Conservation (phyloP, 1,284 basidiomycete genomes). For the Volvariella surrecta region DNA sequence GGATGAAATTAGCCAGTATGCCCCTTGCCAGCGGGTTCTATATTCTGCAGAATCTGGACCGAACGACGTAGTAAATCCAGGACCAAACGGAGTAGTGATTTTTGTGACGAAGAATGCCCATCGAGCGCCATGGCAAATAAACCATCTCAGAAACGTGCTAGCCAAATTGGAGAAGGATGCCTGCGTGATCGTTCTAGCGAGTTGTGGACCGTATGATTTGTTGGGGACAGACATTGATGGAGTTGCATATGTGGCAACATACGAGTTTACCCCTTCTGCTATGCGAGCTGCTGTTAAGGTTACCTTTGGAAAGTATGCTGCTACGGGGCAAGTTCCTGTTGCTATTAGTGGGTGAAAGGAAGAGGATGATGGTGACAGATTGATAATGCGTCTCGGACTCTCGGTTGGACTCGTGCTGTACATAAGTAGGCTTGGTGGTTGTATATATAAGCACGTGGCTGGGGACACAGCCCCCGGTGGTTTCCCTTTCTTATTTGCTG, state of each 20-base stretch:
- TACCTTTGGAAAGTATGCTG: slow-evolving; percentile 32
- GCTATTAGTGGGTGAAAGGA: neutral
- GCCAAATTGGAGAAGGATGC: slow-evolving; percentile 9
- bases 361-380: neutral
- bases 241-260: slow-evolving; percentile 35
- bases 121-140: slow-evolving; percentile 44
- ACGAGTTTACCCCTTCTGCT: slow-evolving; percentile 48
- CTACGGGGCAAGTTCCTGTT: slow-evolving; percentile 32
- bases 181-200: slow-evolving; percentile 41
- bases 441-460: slow-evolving; percentile 4
- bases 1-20: slow-evolving; percentile 24
- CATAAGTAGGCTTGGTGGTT: slow-evolving; percentile 2
- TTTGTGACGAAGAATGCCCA: slow-evolving; percentile 55
- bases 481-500: neutral
- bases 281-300: slow-evolving; percentile 34
- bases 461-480: slow-evolving; percentile 5
- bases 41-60: slow-evolving; percentile 10
- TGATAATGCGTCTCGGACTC: too few relatives aligned
- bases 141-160: slow-evolving; percentile 14
- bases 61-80: slow-evolving; percentile 14
- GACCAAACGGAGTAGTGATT: slow-evolving; percentile 25
- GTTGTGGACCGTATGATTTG: slow-evolving; percentile 55
- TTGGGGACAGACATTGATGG: slow-evolving; percentile 17
- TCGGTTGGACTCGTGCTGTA: too few relatives aligned
- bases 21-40: slow-evolving; percentile 40